A percentile compares a stretch with the other conserved stretches of the same genome.
Conservation (phyloP, 176 grass and related monocot genomes). For the Zizania latifolia region DNA sequence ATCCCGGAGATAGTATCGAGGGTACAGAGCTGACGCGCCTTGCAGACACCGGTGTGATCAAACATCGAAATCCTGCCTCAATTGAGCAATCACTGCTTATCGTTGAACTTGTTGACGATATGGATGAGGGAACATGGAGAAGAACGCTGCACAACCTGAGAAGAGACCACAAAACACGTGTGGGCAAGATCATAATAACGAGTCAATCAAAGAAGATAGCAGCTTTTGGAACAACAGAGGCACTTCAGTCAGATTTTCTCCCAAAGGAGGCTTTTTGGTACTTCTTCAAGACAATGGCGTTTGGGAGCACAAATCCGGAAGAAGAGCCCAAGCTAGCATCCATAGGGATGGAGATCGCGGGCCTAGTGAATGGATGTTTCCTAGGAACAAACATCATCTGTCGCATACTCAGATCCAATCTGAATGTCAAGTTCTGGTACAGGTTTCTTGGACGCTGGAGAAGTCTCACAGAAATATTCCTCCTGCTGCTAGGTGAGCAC, state of each 20-base stretch:
- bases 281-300: too few relatives aligned
- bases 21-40: neutral
- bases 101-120: neutral
- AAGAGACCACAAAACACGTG: neutral
- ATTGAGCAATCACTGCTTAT: neutral
- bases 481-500: too few relatives aligned
- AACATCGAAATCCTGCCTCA: neutral
- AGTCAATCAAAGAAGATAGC: too few relatives aligned
- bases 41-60: neutral
- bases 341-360: too few relatives aligned
- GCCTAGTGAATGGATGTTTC: neutral
- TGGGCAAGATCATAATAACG: conserved; percentile 27
- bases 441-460: neutral
- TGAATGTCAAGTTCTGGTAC: neutral
- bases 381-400: neutral
- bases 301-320: too few relatives aligned
- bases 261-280: too few relatives aligned
- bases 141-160: neutral
- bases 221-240: too few relatives aligned
- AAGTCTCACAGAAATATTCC: too few relatives aligned
- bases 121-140: neutral
- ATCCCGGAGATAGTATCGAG: neutral
- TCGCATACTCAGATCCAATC: neutral
- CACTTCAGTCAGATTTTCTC: too few relatives aligned
- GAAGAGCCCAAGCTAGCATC: too few relatives aligned